Base-by-base conservation (phyloP, 352 stramenopile species). In the Phytophthora hibernalis region DNA sequence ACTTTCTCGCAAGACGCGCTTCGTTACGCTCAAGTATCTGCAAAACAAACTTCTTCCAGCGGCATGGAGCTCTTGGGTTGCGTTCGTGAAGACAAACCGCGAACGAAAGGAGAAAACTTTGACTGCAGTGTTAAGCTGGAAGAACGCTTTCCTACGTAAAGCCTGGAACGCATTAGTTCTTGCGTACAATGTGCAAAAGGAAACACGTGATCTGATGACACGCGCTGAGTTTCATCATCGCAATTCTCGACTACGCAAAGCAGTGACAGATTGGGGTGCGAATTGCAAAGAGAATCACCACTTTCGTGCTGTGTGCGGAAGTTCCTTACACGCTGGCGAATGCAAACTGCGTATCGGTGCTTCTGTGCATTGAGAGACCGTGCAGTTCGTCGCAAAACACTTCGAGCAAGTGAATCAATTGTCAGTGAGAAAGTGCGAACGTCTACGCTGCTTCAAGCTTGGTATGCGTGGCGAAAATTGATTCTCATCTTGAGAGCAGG, bases 401-500 rank as follows among this genome's bases (percentile, higher is more conserved):
- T 68, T 21, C 49, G 51, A 35, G 18, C 12, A 0, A 64, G 37
- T 42, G 38, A 56, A 43, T 45, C 16, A n/a, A 13, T 54, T 24
- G 31, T 72, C n/a, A 62, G 6, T 15, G 22, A 26, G 15, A 65
- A 59, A 66, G 12, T 33, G 22, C 60, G 38, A 21, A 21, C 21
- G 12, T 45, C 45, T 33, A 26, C 16, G 18, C 13, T 67, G 12
- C 9, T 85, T 13, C 55, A 49, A 12, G 20, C 58, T 4, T 87
- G 78, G 78, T 71, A 65, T 28, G 35, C 44, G 2, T 87, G 78
- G 78, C 72, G 74, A 12, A 77, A 82, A 24, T 21, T 79, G n/a
- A 63, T 80, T 45, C 38, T 80, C 21, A 61, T 82, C 7, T 40
- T 43, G 2, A 68, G 70, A 31, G 49, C 51, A 1, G 60, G 68